These are phyloP conservation scores for Hymenoscyphus occultus DNA, from an alignment of 2,329 filamentous ascomycete genomes.

Conservation along the genomic window DNA sequence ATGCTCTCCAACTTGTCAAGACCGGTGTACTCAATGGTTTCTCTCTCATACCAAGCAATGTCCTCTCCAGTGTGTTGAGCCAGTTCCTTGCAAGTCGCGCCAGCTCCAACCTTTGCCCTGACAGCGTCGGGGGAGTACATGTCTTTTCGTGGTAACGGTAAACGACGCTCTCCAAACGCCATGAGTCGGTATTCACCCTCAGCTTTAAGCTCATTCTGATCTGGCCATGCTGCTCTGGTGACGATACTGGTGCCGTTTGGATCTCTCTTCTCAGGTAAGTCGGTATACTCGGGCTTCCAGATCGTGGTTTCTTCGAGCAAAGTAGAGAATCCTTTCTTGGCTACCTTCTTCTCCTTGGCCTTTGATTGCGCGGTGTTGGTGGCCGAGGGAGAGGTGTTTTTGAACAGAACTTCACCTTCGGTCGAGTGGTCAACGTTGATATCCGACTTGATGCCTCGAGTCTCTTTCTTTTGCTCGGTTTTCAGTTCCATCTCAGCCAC, in stretches of 20 bases:
- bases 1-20: conserved; percentile 8
- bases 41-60: conserved; percentile 15
- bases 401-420: not conserved
- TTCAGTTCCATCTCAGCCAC: not conserved
- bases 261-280: conserved; percentile 9
- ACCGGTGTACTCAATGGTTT: not conserved
- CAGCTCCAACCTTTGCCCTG: not conserved
- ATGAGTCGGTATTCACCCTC: conserved; percentile 15
- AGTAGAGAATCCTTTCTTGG: not conserved
- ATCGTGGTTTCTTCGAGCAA: conserved; percentile 8
- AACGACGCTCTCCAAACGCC: conserved; percentile 9
- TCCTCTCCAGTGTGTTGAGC: conserved; percentile 5
- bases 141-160: conserved; percentile 17
- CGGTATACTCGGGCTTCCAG: conserved; percentile 10
- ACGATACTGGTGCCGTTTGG: not conserved
- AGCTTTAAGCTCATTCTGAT: conserved; percentile 16
- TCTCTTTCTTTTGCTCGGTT: not conserved
- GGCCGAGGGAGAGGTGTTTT: not conserved
- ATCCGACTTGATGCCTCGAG: not conserved
- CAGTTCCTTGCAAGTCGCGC: not conserved
- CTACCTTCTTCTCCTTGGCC: not conserved
- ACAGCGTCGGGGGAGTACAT: conserved; percentile 8
- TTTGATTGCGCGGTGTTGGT: not conserved
- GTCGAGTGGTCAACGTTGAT: conserved; percentile 11
- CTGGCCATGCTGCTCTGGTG: conserved; percentile 16